Base-by-base conservation (phyloP, 331 rosid genomes). In the Quercus lobata region DNA sequence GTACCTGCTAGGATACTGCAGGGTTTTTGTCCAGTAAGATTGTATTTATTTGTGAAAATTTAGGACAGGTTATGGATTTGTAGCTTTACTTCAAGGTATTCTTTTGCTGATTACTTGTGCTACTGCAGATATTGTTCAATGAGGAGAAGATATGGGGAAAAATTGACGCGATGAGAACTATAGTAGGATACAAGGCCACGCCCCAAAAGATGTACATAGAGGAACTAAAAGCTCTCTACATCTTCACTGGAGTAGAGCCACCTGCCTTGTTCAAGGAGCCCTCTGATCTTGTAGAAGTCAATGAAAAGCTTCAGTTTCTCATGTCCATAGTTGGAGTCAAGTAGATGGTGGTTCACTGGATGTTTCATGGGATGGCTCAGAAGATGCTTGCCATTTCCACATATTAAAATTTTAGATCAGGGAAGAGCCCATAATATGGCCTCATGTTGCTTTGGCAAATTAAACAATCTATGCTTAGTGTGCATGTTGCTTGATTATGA, bases 321-420 rank as follows among this genome's bases (percentile, higher is more conserved):
- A 89, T 85, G 97, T 82, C 97, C 86, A 83, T 95, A 6, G 85
- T 92, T 52, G 97, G 97, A 75, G 84, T 92, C 19, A 90, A 89
- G 77, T 78, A 82, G n/a, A 41, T 57, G 17, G 29, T 15, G 52
- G 70, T 80, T 70, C 83, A 73, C 61, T 71, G 4, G 54, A 63
- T 46, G 34, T 58, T 29, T 57, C 53, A 52, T 25, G 76, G n/a
- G 65, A 30, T 37, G 52, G 53, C 53, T 44, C 15, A 10, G 53
- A 44, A 8, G 53, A 44, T 44, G 53, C 53, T 44, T 44, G 53
- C 53, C 12, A 44, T 44, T 44, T 9, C 15, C 4, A 44, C 15
- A 44, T 44, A 8, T 56, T 56, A 19, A 17, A n/a, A 56, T 56
- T 56, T 56, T 56, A 19, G 61, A 7, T 56, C 8, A 56, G 22